Conservation (phyloP, 2,329 filamentous ascomycete species). For the Chaetomium sp. region DNA sequence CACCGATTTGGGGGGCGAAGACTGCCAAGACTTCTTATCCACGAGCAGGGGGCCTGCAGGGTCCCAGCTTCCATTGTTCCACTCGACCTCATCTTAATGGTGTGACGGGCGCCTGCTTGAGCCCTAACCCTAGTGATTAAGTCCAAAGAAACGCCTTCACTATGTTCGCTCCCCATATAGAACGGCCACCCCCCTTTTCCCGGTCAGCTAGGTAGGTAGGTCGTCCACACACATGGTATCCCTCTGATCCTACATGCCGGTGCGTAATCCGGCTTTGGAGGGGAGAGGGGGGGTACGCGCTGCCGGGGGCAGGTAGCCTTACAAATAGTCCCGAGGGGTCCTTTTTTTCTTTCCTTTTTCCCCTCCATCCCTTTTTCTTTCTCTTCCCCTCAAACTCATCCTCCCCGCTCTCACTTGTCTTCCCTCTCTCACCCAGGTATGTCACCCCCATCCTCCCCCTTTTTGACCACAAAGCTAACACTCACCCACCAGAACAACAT, state of each 20-base stretch:
- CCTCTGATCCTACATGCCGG: not conserved
- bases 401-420: not conserved
- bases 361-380: too few species aligned
- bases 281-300: too few species aligned
- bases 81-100: too few species aligned
- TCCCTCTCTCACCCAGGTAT: not conserved
- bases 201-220: too few species aligned
- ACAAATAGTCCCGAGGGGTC: too few species aligned
- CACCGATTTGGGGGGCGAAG: not conserved
- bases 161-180: too few species aligned
- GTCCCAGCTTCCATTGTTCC: too few species aligned
- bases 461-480: not conserved
- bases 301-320: too few species aligned
- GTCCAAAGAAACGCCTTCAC: not conserved
- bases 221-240: not conserved
- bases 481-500: not conserved
- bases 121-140: not conserved
- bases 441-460: not conserved
- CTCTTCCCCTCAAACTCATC: not conserved
- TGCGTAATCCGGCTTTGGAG: too few species aligned
- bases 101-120: not conserved
- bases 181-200: too few species aligned
- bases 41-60: not conserved
- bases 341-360: too few species aligned
- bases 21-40: slow-evolving; percentile 6